Conservation (phyloP, 2,329 filamentous ascomycete genomes). For the Beauveria sp. region DNA sequence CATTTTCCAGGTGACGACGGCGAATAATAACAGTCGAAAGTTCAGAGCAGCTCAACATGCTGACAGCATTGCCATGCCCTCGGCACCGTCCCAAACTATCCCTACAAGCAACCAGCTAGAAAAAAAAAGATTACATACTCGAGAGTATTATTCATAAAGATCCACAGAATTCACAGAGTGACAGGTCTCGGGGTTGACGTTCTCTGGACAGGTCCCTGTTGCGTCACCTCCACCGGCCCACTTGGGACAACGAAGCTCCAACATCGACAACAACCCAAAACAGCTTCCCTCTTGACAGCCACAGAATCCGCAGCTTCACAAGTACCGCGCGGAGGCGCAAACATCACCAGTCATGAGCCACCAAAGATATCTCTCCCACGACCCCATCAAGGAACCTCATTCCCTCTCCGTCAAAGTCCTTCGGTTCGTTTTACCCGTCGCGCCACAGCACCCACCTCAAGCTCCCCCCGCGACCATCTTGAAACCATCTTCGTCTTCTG, state of each 20-base stretch:
- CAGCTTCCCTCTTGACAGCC: background rate
- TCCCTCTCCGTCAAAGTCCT: constrained; percentile 72
- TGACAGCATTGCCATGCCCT: too few relatives aligned
- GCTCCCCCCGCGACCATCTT: background rate
- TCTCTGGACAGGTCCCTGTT: background rate
- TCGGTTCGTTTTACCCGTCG: constrained; percentile 37
- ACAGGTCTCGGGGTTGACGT: too few relatives aligned
- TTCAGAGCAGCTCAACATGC: background rate
- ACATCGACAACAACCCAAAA: background rate
- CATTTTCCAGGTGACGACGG: background rate
- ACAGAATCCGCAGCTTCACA: background rate
- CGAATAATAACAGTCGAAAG: background rate
- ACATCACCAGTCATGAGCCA: constrained; percentile 41
- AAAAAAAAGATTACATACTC: too few relatives aligned
- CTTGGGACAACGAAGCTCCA: background rate
- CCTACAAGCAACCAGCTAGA: too few relatives aligned
- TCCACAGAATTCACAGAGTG: too few relatives aligned
- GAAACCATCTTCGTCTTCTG: too few relatives aligned
- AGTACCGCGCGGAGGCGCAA: background rate
- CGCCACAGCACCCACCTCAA: background rate
- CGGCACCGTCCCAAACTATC: too few relatives aligned
- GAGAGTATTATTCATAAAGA: too few relatives aligned
- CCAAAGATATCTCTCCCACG: constrained; percentile 49
- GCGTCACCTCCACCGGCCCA: background rate
- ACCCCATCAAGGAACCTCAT: constrained; percentile 65